Evolutionary conservation across 2,329 filamentous ascomycete species (phyloP).

Genomic region (Fusarium sp.): DNA sequence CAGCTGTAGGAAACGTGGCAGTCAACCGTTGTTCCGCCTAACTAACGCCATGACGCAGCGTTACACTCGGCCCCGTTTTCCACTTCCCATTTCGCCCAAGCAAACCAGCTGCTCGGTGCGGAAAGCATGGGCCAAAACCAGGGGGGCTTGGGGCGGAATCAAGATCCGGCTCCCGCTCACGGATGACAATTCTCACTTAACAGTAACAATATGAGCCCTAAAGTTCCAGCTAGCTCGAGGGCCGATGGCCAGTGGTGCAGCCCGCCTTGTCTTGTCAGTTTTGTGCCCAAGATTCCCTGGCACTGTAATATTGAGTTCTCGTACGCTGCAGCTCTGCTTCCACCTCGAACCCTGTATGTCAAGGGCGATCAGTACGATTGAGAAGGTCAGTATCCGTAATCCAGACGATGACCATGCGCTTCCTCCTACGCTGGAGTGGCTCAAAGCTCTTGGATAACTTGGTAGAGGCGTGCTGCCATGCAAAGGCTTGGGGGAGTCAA

Average conservation of each 20-base stretch:
- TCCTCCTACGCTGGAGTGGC: background rate
- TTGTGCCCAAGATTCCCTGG: background rate
- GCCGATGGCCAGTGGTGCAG: slow-evolving; percentile 25
- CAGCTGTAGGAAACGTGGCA: slow-evolving; percentile 22
- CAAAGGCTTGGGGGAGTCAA: background rate
- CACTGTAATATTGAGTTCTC: background rate
- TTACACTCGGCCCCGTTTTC: slow-evolving; percentile 22
- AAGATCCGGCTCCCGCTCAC: slow-evolving; percentile 37
- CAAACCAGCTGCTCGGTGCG: slow-evolving; percentile 40
- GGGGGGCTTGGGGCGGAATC: slow-evolving; percentile 28
- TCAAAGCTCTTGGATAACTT: background rate
- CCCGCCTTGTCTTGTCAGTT: slow-evolving; percentile 29
- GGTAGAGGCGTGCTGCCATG: background rate
- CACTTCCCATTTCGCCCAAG: slow-evolving; percentile 28
- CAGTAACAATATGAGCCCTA: background rate
- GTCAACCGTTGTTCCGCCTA: slow-evolving; percentile 14
- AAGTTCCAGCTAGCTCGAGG: background rate
- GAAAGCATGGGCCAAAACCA: slow-evolving; percentile 1
- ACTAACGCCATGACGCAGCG: slow-evolving; percentile 30
- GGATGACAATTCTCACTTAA: background rate
- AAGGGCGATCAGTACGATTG: slow-evolving; percentile 21
- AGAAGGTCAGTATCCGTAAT: background rate
- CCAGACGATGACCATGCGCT: background rate
- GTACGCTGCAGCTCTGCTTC: slow-evolving; percentile 19
- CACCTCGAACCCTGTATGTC: slow-evolving; percentile 26